phyloP scores from a whole-genome alignment of 2,329 filamentous ascomycete species.

The Nigrospora sphaerica region DNA sequence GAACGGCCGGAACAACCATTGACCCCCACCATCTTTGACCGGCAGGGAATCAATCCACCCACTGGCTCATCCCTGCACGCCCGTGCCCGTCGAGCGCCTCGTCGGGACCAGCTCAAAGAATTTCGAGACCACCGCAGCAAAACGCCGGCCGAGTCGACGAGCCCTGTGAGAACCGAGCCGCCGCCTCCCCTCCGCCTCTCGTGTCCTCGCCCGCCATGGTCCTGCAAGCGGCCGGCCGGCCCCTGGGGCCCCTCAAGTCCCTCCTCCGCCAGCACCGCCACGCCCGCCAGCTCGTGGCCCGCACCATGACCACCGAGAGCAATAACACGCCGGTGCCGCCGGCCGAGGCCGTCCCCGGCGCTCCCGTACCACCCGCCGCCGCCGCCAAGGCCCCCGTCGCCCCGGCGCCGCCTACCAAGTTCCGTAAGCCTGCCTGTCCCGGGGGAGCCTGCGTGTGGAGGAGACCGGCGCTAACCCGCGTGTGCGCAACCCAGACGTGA shows the following conservation, averaged over 20 bases:
- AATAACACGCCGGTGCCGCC: background rate
- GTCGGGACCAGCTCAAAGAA: background rate
- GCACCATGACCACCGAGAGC: constrained; percentile 40
- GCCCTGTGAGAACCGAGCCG: background rate
- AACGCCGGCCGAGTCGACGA: background rate
- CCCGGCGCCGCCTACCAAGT: too few relatives aligned
- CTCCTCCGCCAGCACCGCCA: constrained; percentile 52
- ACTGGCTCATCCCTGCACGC: background rate
- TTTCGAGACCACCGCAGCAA: background rate
- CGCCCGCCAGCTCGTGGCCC: constrained; percentile 29
- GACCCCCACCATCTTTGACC: background rate
- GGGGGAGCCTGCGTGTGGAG: too few relatives aligned
- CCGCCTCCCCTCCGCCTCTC: background rate
- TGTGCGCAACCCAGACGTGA: constrained; percentile 13
- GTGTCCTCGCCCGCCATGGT: constrained; percentile 40
- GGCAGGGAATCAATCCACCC: background rate
- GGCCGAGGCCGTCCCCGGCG: too few relatives aligned
- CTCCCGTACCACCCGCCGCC: too few relatives aligned
- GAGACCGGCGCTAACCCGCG: too few relatives aligned
- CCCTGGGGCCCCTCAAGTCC: constrained; percentile 63
- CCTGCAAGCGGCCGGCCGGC: constrained; percentile 53
- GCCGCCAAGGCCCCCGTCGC: too few relatives aligned
- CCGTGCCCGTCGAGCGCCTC: too few relatives aligned
- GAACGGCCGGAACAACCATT: constrained; percentile 1
- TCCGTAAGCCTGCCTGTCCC: too few relatives aligned